These are phyloP conservation scores for Eremochloa ophiuroides DNA, from an alignment of 176 grass and related monocot genomes.

Conservation along the genomic window DNA sequence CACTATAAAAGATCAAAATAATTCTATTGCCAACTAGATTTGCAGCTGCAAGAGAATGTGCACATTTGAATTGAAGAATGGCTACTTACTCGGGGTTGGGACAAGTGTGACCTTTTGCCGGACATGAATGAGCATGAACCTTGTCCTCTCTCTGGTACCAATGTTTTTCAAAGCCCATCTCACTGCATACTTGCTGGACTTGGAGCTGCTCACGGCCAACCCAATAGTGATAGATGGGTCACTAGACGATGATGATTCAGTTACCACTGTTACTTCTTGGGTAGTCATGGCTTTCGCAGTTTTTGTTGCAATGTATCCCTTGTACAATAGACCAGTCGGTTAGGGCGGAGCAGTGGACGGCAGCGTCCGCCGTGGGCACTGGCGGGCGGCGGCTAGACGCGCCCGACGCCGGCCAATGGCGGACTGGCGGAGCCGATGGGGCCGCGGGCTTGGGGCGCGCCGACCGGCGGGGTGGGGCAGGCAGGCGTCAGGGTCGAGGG, in stretches of 20 bases:
- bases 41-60: neutral
- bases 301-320: constrained; percentile 12
- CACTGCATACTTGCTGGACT: constrained; percentile 35
- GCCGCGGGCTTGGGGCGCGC: no score
- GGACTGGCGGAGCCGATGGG: no score
- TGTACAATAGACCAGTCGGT: neutral
- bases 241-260: neutral
- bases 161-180: constrained; percentile 51
- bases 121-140: constrained; percentile 41
- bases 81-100: constrained; percentile 46
- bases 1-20: constrained; percentile 27
- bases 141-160: neutral
- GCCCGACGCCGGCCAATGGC: no score
- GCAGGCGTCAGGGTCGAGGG: no score
- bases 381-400: no score
- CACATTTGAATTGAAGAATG: neutral
- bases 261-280: constrained; percentile 1
- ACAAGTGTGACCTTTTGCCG: constrained; percentile 28
- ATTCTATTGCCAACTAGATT: neutral
- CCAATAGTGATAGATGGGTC: constrained; percentile 28
- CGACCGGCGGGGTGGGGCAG: no score
- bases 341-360: no score
- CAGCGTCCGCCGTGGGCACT: no score
- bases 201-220: constrained; percentile 26
- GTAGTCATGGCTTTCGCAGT: constrained; percentile 15